Evolutionary conservation across 768 basidiomycete genomes (phyloP), one percentile per base, ranked within the genome.

Genomic region (Cyathus striatus): DNA sequence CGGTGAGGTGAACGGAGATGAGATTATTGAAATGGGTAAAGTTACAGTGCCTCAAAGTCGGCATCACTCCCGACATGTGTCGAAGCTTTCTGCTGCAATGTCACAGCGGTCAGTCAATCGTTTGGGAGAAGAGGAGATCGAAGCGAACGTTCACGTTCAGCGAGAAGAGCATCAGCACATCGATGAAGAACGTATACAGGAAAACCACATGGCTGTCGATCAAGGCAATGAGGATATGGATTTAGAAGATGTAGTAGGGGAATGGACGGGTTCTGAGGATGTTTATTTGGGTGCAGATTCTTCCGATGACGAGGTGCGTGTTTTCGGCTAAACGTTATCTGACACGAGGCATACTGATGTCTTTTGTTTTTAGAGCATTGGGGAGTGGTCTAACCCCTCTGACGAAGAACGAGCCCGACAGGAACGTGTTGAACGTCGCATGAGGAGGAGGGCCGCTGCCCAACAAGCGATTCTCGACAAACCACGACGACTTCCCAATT

Each of bases 381-480:
- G 87, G 21, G 89, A 92, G 64, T 92, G 78, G 77, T 92, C 90
- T 18, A 92, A 92, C 54, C 90, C 90, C 14, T 92, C 90, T 20
- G 90, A 92, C 55, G 90, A 92, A 61, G 90, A 92, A 56, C 76
- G 83, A 22, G 88, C 84, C 3, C 78, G 88, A 17, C 81, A 81
- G 48, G 63, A 73, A 23, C 79, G 86, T 23, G 61, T 77, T 35
- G 78, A 83, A 33, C 78, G 83, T 35, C 79, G 85, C 27, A 59
- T 78, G 44, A 76, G 76, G 25, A 77, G 78, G 23, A 63, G 64
- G 50, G 61, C 55, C 48, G 65, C 63, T 3, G 73, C 67, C 14
- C 75, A 59, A 9, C 73, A 66, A 20, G n/a, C n/a, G n/a, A n/a
- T n/a, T n/a, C 71, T 70, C 1, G 83, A 86, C 58, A 70, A 73